Conservation (phyloP, 768 basidiomycete genomes). For the Trametes cubensis region DNA sequence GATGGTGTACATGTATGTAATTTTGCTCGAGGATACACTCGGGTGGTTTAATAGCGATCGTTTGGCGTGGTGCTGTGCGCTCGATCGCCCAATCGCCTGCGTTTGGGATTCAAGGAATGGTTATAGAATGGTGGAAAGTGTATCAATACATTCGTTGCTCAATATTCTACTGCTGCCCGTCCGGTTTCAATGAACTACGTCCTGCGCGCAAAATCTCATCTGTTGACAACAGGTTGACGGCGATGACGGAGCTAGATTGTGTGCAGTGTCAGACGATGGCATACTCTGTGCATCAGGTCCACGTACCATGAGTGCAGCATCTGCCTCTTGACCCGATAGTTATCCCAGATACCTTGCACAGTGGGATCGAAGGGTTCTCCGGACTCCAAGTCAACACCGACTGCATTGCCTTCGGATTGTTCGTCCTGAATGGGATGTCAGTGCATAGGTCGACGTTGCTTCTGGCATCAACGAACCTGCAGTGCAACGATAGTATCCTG, state of each 20-base stretch:
- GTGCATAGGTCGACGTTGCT: background rate
- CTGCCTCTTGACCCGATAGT: conserved; percentile 97
- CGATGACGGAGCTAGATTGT: conserved; percentile 77
- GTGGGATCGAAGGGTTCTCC: conserved; percentile 97
- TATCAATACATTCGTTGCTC: conserved; percentile 16
- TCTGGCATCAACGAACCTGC: conserved; percentile 52
- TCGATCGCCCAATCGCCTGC: background rate
- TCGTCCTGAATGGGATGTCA: conserved; percentile 63
- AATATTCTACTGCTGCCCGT: conserved; percentile 56
- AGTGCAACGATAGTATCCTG: conserved; percentile 92
- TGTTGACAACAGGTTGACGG: conserved; percentile 90
- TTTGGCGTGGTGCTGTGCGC: background rate
- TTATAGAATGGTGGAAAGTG: background rate
- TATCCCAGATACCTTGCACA: conserved; percentile 97
- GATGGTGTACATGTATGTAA: conserved; percentile 25
- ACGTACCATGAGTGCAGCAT: conserved; percentile 96
- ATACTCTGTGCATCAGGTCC: background rate
- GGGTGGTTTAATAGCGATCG: conserved; percentile 20
- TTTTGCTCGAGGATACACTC: conserved; percentile 15
- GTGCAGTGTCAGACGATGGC: too few species aligned
- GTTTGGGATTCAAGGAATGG: background rate
- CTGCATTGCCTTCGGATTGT: conserved; percentile 88
- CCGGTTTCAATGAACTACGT: conserved; percentile 83
- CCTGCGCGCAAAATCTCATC: conserved; percentile 95
- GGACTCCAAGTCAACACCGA: conserved; percentile 89